These are phyloP conservation scores for Candida sp. DNA, from an alignment of 1,139 yeast genomes.

Conservation along the genomic window DNA sequence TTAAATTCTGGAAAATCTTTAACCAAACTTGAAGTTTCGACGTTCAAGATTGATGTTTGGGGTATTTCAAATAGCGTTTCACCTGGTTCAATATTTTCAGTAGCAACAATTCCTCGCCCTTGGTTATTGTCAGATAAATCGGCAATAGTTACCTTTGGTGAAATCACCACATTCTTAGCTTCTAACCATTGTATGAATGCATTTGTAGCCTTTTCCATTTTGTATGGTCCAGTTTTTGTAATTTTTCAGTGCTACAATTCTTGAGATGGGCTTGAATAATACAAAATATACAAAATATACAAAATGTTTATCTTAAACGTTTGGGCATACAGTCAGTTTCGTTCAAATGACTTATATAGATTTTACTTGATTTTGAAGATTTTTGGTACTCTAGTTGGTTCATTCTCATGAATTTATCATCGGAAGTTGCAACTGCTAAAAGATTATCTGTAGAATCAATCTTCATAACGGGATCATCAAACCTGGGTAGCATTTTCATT, in stretches of 20 bases:
- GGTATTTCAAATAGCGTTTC: conserved; percentile 74
- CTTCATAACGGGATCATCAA: conserved; percentile 14
- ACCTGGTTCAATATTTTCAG: conserved; percentile 50
- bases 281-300: background rate
- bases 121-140: conserved; percentile 59
- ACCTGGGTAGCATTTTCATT: conserved; percentile 53
- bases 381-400: background rate
- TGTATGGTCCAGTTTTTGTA: background rate
- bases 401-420: conserved; percentile 47
- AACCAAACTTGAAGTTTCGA: conserved; percentile 51
- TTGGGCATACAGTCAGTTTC: conserved; percentile 5
- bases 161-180: conserved; percentile 40
- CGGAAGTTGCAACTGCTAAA: conserved; percentile 63
- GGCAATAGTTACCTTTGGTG: conserved; percentile 53
- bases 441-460: conserved; percentile 14
- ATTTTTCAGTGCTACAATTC: background rate
- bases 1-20: conserved; percentile 26
- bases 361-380: conserved; percentile 1
- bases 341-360: background rate
- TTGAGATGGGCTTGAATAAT: no score
- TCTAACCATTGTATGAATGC: conserved; percentile 54
- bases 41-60: conserved; percentile 51
- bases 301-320: conserved; percentile 2
- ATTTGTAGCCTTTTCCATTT: conserved; percentile 22
- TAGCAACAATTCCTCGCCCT: conserved; percentile 80